phyloP scores from a whole-genome alignment of 495 filamentous ascomycete species.

The Annulohypoxylon moriforme region DNA sequence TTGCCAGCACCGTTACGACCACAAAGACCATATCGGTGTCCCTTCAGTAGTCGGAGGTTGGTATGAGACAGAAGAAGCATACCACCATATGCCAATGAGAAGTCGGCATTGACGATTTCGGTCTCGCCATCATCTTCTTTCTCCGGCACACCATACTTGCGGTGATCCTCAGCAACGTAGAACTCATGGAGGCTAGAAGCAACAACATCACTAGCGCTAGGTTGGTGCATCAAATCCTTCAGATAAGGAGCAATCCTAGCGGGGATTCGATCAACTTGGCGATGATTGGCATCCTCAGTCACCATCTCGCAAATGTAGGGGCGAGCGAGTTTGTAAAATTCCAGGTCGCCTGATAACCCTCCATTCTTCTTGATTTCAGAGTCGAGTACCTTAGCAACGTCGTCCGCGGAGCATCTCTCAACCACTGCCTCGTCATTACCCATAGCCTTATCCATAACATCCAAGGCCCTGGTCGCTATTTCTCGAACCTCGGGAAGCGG shows the following conservation, averaged over 20 bases:
- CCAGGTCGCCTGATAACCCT: constrained; percentile 70
- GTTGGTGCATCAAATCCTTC: constrained; percentile 69
- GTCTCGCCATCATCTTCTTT: constrained; percentile 85
- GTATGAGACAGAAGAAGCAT: constrained; percentile 98
- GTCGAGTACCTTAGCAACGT: constrained; percentile 80
- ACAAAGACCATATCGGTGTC: constrained; percentile 96
- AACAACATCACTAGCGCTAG: constrained; percentile 66
- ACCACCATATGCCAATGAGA: constrained; percentile 97
- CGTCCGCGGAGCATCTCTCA: constrained; percentile 74
- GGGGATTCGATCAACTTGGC: constrained; percentile 77
- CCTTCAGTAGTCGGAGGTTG: constrained; percentile 92
- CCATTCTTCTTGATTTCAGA: constrained; percentile 76
- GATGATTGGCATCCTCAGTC: constrained; percentile 87
- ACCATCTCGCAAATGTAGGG: constrained; percentile 87
- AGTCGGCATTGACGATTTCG: constrained; percentile 97
- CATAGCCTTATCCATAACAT: constrained; percentile 96
- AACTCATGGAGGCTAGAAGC: constrained; percentile 73
- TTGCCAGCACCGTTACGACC: constrained; percentile 98
- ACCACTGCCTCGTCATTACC: constrained; percentile 73
- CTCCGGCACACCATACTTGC: constrained; percentile 84
- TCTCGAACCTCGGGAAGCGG: constrained; percentile 95
- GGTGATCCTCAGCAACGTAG: constrained; percentile 83
- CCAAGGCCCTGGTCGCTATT: constrained; percentile 82
- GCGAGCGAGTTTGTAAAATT: constrained; percentile 74
- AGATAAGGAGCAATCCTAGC: constrained; percentile 78